phyloP scores from a whole-genome alignment of 2,329 filamentous ascomycete genomes.

The Dryadomyces quercus-mongolicae region DNA sequence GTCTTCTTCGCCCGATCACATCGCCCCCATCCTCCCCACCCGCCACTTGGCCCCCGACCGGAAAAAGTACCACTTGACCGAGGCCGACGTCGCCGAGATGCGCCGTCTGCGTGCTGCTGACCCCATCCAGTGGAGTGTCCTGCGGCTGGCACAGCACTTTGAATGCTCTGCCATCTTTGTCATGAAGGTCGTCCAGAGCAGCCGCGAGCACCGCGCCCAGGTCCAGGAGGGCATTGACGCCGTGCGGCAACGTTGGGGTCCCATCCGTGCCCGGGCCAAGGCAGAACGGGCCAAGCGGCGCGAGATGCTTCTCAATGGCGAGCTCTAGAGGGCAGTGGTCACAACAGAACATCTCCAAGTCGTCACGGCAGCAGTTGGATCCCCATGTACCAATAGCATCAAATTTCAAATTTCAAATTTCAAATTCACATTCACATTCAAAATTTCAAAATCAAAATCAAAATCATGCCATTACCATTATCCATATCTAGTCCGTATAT shows the following conservation, averaged over 20 bases:
- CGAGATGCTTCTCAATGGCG: constrained; percentile 37
- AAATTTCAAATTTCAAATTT: neutral
- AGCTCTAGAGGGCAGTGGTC: constrained; percentile 14
- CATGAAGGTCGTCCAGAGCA: constrained; percentile 42
- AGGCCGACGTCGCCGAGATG: constrained; percentile 47
- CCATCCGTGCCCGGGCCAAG: constrained; percentile 38
- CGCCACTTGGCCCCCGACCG: neutral
- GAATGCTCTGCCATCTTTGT: constrained; percentile 45
- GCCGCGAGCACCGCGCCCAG: constrained; percentile 33
- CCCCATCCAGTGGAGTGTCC: constrained; percentile 42
- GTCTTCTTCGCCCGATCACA: constrained; percentile 9
- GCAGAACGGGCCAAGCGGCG: constrained; percentile 43
- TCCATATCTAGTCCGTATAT: too few relatives aligned
- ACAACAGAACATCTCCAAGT: too few relatives aligned
- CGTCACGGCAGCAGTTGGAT: too few relatives aligned
- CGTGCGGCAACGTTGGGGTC: constrained; percentile 44
- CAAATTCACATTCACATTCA: neutral
- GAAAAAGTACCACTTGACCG: constrained; percentile 36
- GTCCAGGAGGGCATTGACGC: constrained; percentile 32
- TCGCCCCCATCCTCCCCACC: constrained; percentile 7
- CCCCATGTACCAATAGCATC: too few relatives aligned
- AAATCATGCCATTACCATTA: too few relatives aligned
- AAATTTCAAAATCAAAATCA: neutral
- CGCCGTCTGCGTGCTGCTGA: constrained; percentile 39
- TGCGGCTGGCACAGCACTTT: constrained; percentile 39